phyloP scores from a whole-genome alignment of 1,139 yeast genomes.

The Sugiyamaella japonica region DNA sequence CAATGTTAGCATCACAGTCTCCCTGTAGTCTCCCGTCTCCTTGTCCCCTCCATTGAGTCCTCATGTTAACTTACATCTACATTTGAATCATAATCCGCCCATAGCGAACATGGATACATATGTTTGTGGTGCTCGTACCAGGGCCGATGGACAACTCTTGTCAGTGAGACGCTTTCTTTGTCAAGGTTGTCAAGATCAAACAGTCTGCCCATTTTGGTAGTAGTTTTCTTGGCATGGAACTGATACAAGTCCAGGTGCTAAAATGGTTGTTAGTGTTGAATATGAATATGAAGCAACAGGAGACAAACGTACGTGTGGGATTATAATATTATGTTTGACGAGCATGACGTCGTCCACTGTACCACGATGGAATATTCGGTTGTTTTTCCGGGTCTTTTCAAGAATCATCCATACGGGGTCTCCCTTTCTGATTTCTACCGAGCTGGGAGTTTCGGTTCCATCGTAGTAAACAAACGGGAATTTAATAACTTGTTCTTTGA shows the following conservation, averaged over 20 bases:
- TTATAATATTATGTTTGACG: slow-evolving; percentile 32
- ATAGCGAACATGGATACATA: slow-evolving; percentile 33
- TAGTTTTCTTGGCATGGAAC: slow-evolving; percentile 26
- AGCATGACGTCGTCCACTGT: slow-evolving; percentile 34
- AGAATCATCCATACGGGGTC: slow-evolving; percentile 33
- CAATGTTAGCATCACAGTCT: slow-evolving; percentile 12
- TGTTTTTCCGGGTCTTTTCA: slow-evolving; percentile 30
- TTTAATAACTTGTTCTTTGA: slow-evolving; percentile 18
- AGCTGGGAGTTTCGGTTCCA: slow-evolving; percentile 25
- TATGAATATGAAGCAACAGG: not conserved
- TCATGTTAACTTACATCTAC: slow-evolving; percentile 24
- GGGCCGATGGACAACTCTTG: slow-evolving; percentile 29
- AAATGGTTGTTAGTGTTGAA: not conserved
- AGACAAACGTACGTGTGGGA: slow-evolving; percentile 28
- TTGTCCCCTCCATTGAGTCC: not conserved
- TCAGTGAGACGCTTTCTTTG: slow-evolving; percentile 15
- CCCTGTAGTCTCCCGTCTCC: too few relatives aligned
- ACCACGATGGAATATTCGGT: slow-evolving; percentile 30
- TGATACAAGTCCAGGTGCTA: slow-evolving; percentile 30
- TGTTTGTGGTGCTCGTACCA: slow-evolving; percentile 36
- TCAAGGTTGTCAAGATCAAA: slow-evolving; percentile 27
- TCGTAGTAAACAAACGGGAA: slow-evolving; percentile 30
- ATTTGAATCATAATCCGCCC: slow-evolving; percentile 34
- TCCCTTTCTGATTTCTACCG: slow-evolving; percentile 30
- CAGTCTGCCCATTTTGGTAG: slow-evolving; percentile 28